phyloP scores from a whole-genome alignment of 345 rosid genomes.

The Murraya koenigii region DNA sequence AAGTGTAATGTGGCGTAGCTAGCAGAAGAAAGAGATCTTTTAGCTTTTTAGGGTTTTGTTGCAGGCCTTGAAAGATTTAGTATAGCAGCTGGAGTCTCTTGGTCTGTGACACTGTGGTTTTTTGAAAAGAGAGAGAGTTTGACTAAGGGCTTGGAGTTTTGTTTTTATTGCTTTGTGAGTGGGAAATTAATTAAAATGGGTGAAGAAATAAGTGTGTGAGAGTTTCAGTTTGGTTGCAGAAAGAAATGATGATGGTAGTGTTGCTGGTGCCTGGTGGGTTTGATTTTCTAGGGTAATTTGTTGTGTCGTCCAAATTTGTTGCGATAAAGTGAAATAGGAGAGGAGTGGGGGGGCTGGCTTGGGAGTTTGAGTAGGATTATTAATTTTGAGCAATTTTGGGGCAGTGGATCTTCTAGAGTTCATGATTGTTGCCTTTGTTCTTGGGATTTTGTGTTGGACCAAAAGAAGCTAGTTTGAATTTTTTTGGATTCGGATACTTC shows the following conservation, averaged over 20 bases:
- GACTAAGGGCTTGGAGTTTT: background rate
- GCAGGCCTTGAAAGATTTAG: background rate
- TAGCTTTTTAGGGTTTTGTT: background rate
- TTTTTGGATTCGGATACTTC: background rate
- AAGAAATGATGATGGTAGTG: background rate
- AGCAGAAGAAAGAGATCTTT: background rate
- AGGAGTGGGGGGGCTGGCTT: background rate
- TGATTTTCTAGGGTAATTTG: background rate
- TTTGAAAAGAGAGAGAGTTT: background rate
- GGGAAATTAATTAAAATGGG: background rate
- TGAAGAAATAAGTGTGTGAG: background rate
- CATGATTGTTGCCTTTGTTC: constrained; percentile 7
- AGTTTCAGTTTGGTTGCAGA: background rate
- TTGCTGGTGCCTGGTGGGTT: background rate
- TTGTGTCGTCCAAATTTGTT: background rate
- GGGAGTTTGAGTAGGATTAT: background rate
- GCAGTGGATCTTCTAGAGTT: background rate
- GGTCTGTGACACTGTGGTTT: background rate
- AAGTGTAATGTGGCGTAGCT: background rate
- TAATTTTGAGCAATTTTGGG: background rate
- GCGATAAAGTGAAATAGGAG: background rate
- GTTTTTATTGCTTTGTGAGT: background rate
- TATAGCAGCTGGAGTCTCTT: constrained; percentile 1
- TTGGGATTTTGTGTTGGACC: constrained; percentile 15
- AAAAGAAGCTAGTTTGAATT: background rate